Evolutionary conservation across 2,329 filamentous ascomycete genomes (phyloP).

Genomic region (Pestalotiopsis sp.): DNA sequence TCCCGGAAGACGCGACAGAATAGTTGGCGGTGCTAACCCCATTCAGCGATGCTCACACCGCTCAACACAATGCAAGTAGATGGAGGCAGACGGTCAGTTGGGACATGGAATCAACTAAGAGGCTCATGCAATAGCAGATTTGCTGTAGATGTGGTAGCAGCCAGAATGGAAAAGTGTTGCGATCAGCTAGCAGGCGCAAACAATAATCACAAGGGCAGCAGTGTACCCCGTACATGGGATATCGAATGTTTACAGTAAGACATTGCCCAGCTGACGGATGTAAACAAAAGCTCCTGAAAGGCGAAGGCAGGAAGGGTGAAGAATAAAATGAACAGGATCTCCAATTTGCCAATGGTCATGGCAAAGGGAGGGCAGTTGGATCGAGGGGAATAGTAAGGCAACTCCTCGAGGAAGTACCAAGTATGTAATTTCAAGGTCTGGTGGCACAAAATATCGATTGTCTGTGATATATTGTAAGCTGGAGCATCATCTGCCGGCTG

Average conservation of each 20-base stretch:
- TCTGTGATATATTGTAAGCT: not conserved
- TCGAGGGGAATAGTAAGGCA: not conserved
- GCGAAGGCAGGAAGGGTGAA: not conserved
- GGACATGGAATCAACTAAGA: not conserved
- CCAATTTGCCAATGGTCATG: not conserved
- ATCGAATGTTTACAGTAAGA: not conserved
- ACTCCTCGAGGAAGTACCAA: not conserved
- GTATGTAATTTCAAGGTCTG: not conserved
- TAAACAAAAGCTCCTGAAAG: not conserved
- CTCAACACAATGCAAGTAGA: not conserved
- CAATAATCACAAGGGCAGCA: not conserved
- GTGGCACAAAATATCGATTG: not conserved
- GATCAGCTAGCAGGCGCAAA: not conserved
- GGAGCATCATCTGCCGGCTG: not conserved
- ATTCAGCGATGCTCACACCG: not conserved
- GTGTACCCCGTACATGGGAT: not conserved
- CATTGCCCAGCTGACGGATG: not conserved
- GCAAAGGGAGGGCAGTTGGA: not conserved
- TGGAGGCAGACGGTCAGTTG: conserved; percentile 2
- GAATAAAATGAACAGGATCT: not conserved
- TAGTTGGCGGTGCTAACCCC: not conserved
- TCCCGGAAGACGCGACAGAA: not conserved
- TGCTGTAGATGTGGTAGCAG: not conserved
- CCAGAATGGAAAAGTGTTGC: not conserved
- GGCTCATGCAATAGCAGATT: not conserved